phyloP scores from a whole-genome alignment of 768 basidiomycete species.

The Tephrocybe sp. region DNA sequence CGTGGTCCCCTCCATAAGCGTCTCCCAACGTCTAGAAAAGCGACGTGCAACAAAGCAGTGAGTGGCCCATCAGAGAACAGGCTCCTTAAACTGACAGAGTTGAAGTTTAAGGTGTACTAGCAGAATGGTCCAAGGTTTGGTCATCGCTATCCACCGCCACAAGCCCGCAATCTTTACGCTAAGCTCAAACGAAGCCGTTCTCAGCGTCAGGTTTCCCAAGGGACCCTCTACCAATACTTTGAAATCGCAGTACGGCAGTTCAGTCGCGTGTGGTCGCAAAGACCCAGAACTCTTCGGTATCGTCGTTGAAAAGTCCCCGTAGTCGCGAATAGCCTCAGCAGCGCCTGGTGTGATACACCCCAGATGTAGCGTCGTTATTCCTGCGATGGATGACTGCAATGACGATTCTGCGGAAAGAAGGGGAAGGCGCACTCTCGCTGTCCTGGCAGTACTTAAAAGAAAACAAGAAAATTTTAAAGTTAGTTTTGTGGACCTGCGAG shows the following conservation, averaged over 20 bases:
- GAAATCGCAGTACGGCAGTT: neutral
- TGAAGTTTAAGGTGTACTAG: no score
- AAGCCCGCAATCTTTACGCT: no score
- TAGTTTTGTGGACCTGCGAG: neutral
- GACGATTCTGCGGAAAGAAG: slow-evolving; percentile 39
- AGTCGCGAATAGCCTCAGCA: slow-evolving; percentile 19
- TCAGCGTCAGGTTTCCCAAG: neutral
- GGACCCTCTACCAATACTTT: no score
- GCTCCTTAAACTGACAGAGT: no score
- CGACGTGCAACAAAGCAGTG: no score
- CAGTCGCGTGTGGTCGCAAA: slow-evolving; percentile 1
- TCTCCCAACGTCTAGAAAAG: no score
- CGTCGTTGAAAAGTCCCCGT: slow-evolving; percentile 22
- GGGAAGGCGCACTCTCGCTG: slow-evolving; percentile 7
- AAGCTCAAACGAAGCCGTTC: neutral
- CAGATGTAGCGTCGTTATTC: slow-evolving; percentile 34
- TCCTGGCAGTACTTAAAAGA: slow-evolving; percentile 22
- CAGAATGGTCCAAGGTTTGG: no score
- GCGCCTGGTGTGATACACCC: slow-evolving; percentile 10
- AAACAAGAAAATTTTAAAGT: slow-evolving; percentile 23
- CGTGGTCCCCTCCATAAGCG: no score
- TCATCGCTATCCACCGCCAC: no score
- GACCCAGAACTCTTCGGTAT: slow-evolving; percentile 17
- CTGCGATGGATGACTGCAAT: slow-evolving; percentile 82
- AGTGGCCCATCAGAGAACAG: no score